These are phyloP conservation scores for Triticum timopheevii DNA, from an alignment of 176 grass and related monocot genomes.

Conservation along the genomic window DNA sequence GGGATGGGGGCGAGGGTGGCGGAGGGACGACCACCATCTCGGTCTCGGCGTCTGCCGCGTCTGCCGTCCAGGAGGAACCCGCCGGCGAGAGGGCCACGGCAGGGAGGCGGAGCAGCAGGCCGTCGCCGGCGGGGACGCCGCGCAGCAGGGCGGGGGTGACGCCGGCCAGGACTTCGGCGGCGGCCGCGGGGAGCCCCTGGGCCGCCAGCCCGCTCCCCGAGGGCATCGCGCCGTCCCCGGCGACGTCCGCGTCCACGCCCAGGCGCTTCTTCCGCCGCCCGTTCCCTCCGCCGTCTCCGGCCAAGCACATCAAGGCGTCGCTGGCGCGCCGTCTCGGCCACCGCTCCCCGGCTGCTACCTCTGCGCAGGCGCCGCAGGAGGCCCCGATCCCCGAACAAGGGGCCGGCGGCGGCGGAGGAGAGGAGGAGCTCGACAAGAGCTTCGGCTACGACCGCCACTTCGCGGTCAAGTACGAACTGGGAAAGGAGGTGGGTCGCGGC, in stretches of 20 bases:
- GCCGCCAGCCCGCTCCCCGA: slow-evolving; percentile 67
- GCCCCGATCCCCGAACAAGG: slow-evolving; percentile 43
- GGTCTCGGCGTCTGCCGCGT: slow-evolving; percentile 42
- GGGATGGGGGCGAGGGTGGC: slow-evolving; percentile 11
- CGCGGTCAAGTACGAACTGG: slow-evolving; percentile 87
- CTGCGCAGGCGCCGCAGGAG: slow-evolving; percentile 17
- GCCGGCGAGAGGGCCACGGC: background rate
- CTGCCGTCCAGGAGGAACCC: slow-evolving; percentile 1
- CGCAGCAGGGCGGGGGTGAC: slow-evolving; percentile 41
- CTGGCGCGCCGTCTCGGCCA: slow-evolving; percentile 59
- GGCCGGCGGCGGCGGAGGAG: slow-evolving; percentile 21
- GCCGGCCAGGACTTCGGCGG: slow-evolving; percentile 48
- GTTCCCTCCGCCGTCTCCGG: slow-evolving; percentile 88
- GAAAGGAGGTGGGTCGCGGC: slow-evolving; percentile 89
- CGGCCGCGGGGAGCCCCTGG: slow-evolving; percentile 59
- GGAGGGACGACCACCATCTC: slow-evolving; percentile 32
- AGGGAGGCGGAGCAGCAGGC: slow-evolving; percentile 40
- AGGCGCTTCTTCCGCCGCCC: slow-evolving; percentile 82
- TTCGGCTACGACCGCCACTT: slow-evolving; percentile 93
- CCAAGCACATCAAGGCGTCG: slow-evolving; percentile 98
- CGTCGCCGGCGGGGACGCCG: slow-evolving; percentile 41
- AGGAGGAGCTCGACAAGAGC: slow-evolving; percentile 77
- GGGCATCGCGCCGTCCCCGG: slow-evolving; percentile 81
- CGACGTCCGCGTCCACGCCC: slow-evolving; percentile 62
- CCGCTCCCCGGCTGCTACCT: slow-evolving; percentile 30